Base-by-base conservation (phyloP, 768 basidiomycete species). In the Hypholoma sublateritium region DNA sequence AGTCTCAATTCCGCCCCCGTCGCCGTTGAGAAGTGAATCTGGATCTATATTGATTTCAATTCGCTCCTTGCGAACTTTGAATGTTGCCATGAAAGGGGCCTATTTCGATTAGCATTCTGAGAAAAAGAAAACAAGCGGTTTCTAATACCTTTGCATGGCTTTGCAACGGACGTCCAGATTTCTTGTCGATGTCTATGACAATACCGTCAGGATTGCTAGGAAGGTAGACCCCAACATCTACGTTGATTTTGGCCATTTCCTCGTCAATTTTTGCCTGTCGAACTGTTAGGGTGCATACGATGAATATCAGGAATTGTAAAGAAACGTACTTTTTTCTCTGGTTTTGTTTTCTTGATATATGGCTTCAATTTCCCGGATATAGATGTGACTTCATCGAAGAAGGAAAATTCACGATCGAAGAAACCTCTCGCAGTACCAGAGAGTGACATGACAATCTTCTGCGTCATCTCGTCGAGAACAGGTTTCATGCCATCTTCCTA, bases 11-110 rank as follows among this genome's bases (percentile, higher is more conserved):
- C 81, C 85, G 13, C 73, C 78, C n/a, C 78, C 83, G 19, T 84
- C 79, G 4, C 77, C 84, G 24, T 88, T 82, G 50, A 93, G 69
- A 24, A 95, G 75, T 16, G 86, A 85, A 57, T 94, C 89, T 0
- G 91, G 86, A 66, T 94, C 82, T 11, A 80, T 79, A 58, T 86
- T 76, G 19, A 93, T 72, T 19, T 86, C 81, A 21, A 88, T 67
- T 5, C 83, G 79, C 60, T 95, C 89, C 70, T 98, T 96, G 55
- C 91, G 84, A 21, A 99, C 97, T 78, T 96, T 97, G 81, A 99
- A 99, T 0, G 96, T 98, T 0, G 97, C 97, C 97, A 99, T 98
- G 77, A 99, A 99, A 0, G 97, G 97, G 9, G 97, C 95, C 95
- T 98, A 57, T n/a, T 32, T 35, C 37, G 54, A 45, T 36, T 55